These are phyloP conservation scores for Trichosanthes truncata DNA, from an alignment of 306 rosid genomes.

Conservation along the genomic window DNA sequence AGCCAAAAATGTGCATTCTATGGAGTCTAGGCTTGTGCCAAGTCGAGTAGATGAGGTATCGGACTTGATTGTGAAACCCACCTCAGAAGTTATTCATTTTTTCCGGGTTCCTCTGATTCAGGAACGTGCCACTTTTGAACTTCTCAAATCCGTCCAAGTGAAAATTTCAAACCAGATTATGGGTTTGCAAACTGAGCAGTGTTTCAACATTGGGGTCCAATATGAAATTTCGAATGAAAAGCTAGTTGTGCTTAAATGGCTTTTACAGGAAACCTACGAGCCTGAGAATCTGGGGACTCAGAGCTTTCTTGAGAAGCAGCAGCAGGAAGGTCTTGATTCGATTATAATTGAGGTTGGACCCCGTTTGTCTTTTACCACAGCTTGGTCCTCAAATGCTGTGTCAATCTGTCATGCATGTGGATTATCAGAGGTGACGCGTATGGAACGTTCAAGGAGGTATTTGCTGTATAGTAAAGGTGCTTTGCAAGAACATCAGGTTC, in stretches of 20 bases:
- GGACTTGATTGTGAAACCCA: constrained; percentile 35
- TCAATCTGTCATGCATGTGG: constrained; percentile 84
- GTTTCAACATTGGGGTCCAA: constrained; percentile 57
- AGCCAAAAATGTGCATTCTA: constrained; percentile 40
- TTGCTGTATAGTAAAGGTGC: constrained; percentile 38
- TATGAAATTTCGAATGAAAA: constrained; percentile 37
- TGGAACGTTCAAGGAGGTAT: constrained; percentile 88
- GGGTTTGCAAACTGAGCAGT: constrained; percentile 64
- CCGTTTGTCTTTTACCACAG: constrained; percentile 76
- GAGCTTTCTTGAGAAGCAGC: constrained; percentile 73
- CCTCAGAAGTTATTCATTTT: constrained; percentile 49
- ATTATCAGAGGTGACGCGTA: constrained; percentile 58
- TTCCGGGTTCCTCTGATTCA: constrained; percentile 61
- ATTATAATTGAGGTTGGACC: constrained; percentile 83
- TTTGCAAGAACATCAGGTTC: constrained; percentile 41
- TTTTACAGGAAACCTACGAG: constrained; percentile 79
- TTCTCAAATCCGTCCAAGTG: constrained; percentile 51
- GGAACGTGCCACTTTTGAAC: constrained; percentile 56
- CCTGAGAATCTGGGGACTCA: constrained; percentile 65
- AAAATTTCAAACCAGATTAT: constrained; percentile 65
- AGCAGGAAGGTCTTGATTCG: constrained; percentile 41
- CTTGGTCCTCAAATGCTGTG: constrained; percentile 91
- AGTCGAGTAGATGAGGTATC: constrained; percentile 30
- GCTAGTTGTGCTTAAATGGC: constrained; percentile 59
- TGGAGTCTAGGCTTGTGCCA: constrained; percentile 25